Evolutionary conservation across 495 filamentous ascomycete genomes (phyloP).

Genomic region (Geoglossum glabrum): DNA sequence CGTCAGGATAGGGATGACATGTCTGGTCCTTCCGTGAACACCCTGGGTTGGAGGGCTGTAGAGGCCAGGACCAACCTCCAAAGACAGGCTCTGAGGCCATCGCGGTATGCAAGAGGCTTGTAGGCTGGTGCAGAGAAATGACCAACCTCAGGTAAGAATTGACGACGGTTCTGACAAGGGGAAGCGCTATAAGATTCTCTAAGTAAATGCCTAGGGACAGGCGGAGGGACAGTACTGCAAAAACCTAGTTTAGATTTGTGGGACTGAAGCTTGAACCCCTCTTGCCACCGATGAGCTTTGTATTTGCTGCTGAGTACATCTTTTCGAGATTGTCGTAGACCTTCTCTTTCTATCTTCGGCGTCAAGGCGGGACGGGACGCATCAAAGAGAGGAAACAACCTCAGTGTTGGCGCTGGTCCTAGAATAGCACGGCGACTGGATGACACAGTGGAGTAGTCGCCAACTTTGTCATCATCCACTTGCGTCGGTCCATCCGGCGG

Average conservation of each 20-base stretch:
- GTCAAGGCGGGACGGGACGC: neutral
- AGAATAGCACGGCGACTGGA: neutral
- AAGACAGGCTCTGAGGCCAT: neutral
- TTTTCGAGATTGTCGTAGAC: neutral
- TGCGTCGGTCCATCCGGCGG: neutral
- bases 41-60: too few relatives aligned
- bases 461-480: neutral
- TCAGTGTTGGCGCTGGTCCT: neutral
- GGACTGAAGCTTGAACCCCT: neutral
- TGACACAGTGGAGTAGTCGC: too few relatives aligned
- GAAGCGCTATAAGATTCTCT: neutral
- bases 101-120: neutral
- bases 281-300: neutral
- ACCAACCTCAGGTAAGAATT: neutral
- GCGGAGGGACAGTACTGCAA: neutral
- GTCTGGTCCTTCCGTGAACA: too few relatives aligned
- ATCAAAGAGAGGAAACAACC: neutral
- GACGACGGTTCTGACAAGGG: neutral
- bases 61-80: too few relatives aligned
- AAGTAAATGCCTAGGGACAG: neutral
- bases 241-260: neutral
- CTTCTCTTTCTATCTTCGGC: neutral
- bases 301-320: neutral
- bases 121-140: neutral
- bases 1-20: too few relatives aligned